phyloP scores from a whole-genome alignment of 257 asterid species.

The Ballota nigra region DNA sequence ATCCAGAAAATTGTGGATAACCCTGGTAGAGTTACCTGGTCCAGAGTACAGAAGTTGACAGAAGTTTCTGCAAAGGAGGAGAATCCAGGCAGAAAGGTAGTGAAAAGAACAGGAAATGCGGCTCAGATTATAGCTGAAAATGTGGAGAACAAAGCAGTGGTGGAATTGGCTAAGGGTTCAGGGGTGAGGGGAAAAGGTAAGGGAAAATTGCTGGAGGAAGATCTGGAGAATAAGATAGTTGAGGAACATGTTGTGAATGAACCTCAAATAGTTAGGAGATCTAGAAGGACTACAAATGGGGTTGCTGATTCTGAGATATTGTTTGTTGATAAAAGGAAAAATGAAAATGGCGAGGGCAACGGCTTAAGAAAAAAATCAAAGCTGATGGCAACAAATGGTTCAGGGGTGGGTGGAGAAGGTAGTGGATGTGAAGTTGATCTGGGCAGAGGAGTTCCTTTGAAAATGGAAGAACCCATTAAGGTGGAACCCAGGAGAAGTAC shows the following conservation, averaged over 20 bases:
- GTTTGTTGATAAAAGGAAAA: conserved; percentile 15
- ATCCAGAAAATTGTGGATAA: conserved; percentile 26
- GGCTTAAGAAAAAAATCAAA: conserved; percentile 15
- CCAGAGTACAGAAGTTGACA: conserved; percentile 27
- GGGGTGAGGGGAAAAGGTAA: conserved; percentile 24
- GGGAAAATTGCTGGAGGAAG: conserved; percentile 17
- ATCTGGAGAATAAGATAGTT: conserved; percentile 20
- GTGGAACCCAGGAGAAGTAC: conserved; percentile 32
- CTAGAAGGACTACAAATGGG: conserved; percentile 34
- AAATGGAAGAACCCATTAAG: conserved; percentile 22
- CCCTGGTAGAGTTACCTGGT: conserved; percentile 33
- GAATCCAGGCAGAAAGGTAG: conserved; percentile 29
- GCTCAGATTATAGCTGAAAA: conserved; percentile 23
- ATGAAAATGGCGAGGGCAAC: conserved; percentile 10
- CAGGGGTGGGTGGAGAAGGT: conserved; percentile 5
- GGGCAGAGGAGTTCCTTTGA: conserved; percentile 1
- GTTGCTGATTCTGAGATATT: conserved; percentile 21
- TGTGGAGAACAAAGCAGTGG: conserved; percentile 23
- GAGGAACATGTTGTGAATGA: conserved; percentile 17
- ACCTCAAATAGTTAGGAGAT: conserved; percentile 35
- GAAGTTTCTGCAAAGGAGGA: conserved; percentile 25
- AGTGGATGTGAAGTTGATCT: conserved; percentile 12
- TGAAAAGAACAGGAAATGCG: conserved; percentile 2
- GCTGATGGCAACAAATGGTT: conserved; percentile 19
- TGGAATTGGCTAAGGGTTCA: conserved; percentile 3